Evolutionary conservation across 257 asterid species (phyloP).

Genomic region (Primulina tabacum): DNA sequence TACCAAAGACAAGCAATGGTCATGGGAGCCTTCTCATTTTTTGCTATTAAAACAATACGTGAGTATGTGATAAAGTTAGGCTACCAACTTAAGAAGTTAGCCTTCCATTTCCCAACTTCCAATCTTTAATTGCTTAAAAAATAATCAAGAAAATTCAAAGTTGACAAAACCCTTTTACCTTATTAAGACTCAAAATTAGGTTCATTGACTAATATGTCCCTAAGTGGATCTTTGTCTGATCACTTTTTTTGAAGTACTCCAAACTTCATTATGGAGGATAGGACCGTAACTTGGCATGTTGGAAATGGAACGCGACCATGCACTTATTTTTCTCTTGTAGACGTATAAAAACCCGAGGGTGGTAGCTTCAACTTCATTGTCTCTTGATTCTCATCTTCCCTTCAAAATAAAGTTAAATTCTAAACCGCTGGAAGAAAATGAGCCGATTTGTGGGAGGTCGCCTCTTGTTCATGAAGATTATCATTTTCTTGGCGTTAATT

Average conservation of each 20-base stretch:
- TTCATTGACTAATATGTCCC: slow-evolving; percentile 21
- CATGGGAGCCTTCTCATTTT: slow-evolving; percentile 25
- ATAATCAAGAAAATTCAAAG: not conserved
- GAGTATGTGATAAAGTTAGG: slow-evolving; percentile 54
- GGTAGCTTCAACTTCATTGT: slow-evolving; percentile 53
- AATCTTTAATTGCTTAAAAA: slow-evolving; percentile 15
- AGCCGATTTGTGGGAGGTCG: slow-evolving; percentile 18
- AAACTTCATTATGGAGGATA: slow-evolving; percentile 25
- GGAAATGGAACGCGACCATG: slow-evolving; percentile 62
- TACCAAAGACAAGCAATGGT: slow-evolving; percentile 29
- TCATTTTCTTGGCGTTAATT: slow-evolving; percentile 2
- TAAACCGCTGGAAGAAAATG: slow-evolving; percentile 29
- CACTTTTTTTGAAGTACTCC: not conserved
- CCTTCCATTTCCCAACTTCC: slow-evolving; percentile 51
- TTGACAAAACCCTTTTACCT: slow-evolving; percentile 28
- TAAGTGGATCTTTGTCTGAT: not conserved
- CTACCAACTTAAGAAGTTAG: slow-evolving; percentile 61
- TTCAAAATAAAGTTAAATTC: slow-evolving; percentile 34
- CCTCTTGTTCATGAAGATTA: slow-evolving; percentile 10
- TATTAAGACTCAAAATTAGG: not conserved
- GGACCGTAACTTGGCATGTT: slow-evolving; percentile 25
- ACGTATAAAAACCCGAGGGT: slow-evolving; percentile 30
- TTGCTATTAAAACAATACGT: slow-evolving; percentile 9
- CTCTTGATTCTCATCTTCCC: slow-evolving; percentile 45
- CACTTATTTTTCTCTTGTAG: slow-evolving; percentile 20